Evolutionary conservation across 2,329 filamentous ascomycete genomes (phyloP).

Genomic region (Aspergillus carbonarius): DNA sequence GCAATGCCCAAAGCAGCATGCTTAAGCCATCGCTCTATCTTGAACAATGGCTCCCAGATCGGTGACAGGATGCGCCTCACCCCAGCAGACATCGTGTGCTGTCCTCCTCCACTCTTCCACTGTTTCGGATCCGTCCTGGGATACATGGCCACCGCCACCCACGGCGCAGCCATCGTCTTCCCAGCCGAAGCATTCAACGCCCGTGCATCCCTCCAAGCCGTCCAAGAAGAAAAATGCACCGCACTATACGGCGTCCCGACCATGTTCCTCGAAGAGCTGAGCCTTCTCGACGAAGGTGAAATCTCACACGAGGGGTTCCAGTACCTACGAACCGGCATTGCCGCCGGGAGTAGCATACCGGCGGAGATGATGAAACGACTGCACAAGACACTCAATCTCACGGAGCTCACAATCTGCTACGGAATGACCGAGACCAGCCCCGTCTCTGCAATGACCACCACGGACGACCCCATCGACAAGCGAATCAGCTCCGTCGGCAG

Average conservation of each 20-base stretch:
- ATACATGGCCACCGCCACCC: conserved; percentile 93
- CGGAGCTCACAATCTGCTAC: conserved; percentile 88
- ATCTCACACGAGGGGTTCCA: conserved; percentile 57
- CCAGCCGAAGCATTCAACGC: conserved; percentile 86
- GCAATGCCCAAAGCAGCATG: conserved; percentile 88
- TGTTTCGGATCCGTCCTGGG: conserved; percentile 91
- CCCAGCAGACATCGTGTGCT: conserved; percentile 66
- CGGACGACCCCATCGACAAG: conserved; percentile 69
- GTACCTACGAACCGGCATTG: conserved; percentile 81
- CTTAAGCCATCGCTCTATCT: conserved; percentile 77
- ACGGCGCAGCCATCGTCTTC: conserved; percentile 77
- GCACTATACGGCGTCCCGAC: conserved; percentile 87
- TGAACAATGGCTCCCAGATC: conserved; percentile 89
- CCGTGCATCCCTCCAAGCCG: conserved; percentile 63
- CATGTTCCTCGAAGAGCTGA: conserved; percentile 89
- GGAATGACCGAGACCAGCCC: conserved; percentile 90
- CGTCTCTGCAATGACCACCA: conserved; percentile 73
- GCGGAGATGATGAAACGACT: conserved; percentile 67
- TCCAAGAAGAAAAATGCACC: conserved; percentile 63
- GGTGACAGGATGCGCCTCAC: conserved; percentile 80
- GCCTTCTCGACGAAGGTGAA: conserved; percentile 62
- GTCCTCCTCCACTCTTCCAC: conserved; percentile 58
- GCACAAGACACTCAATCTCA: conserved; percentile 71
- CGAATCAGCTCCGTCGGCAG: conserved; percentile 74
- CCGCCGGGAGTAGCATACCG: conserved; percentile 82